These are phyloP conservation scores for Lactarius vividus DNA, from an alignment of 768 basidiomycete genomes.

Conservation along the genomic window DNA sequence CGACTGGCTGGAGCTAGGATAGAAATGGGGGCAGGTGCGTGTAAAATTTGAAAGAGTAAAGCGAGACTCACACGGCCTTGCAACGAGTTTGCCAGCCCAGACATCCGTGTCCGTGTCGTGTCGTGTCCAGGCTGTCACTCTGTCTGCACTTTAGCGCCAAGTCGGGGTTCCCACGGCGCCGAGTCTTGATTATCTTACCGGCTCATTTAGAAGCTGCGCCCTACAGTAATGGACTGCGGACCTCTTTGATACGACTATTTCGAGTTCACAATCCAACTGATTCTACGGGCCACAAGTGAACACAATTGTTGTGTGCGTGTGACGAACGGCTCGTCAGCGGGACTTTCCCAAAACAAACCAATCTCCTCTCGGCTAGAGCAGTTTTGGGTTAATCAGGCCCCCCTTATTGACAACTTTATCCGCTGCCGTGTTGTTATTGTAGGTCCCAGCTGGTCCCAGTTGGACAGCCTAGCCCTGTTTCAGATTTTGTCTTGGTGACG, in stretches of 20 bases:
- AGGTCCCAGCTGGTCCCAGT: slow-evolving; percentile 1
- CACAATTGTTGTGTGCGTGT: background rate
- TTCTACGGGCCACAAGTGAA: background rate
- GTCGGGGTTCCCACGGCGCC: background rate
- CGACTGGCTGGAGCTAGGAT: background rate
- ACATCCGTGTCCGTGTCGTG: background rate
- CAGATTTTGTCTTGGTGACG: slow-evolving; percentile 1
- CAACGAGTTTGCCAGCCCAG: background rate
- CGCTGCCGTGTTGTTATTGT: background rate
- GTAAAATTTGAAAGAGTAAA: background rate
- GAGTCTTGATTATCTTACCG: background rate
- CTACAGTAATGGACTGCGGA: too few species aligned
- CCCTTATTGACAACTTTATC: background rate
- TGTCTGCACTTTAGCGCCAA: background rate
- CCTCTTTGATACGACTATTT: too few species aligned
- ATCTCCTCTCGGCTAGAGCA: background rate
- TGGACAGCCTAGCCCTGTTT: background rate
- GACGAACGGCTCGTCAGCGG: background rate
- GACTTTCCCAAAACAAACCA: background rate
- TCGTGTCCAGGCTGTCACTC: background rate
- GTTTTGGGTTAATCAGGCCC: background rate
- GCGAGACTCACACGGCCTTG: background rate
- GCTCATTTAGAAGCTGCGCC: background rate
- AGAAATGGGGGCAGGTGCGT: background rate
- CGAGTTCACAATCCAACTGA: background rate